Base-by-base conservation (phyloP, 2,329 filamentous ascomycete genomes). In the Chaetomiaceae sp. region DNA sequence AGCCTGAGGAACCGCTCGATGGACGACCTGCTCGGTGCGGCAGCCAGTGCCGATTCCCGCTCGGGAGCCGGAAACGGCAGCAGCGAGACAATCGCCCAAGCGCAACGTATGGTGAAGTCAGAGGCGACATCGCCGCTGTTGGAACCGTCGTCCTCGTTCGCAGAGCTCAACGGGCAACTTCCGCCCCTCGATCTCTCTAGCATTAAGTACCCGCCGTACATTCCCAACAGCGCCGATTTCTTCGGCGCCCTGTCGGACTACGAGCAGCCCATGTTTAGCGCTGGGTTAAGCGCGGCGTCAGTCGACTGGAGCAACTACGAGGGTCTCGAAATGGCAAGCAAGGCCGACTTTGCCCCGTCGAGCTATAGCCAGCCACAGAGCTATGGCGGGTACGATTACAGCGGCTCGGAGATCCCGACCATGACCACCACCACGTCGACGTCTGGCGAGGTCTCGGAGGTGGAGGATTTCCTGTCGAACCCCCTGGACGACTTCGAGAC, bases 361-460 rank as follows among this genome's bases (percentile, higher is more conserved):
- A 74, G 72, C 57, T 76, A 78, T 58, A 73, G 76, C 61, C 73
- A 80, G 62, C 67, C 75, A 20, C 73, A 69, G 48, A 72, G 73
- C 57, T 76, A 75, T 58, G 72, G 68, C 51, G 72, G 72, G 30
- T 75, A 74, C 53, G 77, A 78, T 43, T 77, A 73, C 52, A 70
- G 64, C 55, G 74, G 70, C 51, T 74, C 71, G n/a, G 76, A 78
- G 58, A 70, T 74, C 22, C 71, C 73, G 40, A 68, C 74, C 39
- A 61, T 83, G 57, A 75, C 78, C 51, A 70, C 76, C 58, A 71
- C 77, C 14, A 83, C 79, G 10, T 84, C 78, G 9, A 83, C 78
- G 8, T 84, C 81, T 11, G 81, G 81, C 29, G 80, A 84, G 50
- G 79, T 83, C 8, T 84, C 80, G 9, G 80, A 84, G 60, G 78